phyloP scores from a whole-genome alignment of 495 filamentous ascomycete genomes.

The Articulospora tetracladia region DNA sequence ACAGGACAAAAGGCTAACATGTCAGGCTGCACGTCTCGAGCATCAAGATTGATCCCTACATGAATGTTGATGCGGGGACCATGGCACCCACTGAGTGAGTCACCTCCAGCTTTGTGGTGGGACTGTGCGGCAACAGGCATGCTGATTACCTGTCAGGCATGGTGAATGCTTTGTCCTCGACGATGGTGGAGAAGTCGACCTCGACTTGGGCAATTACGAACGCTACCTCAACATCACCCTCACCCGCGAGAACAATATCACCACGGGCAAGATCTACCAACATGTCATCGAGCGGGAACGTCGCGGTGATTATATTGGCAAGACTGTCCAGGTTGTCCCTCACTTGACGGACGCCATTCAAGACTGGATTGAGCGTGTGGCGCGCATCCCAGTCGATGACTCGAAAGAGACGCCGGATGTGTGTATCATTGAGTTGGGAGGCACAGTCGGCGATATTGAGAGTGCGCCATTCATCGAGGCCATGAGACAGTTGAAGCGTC shows the following conservation, averaged over 20 bases:
- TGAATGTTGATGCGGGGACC: constrained; percentile 81
- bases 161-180: constrained; percentile 39
- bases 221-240: constrained; percentile 67
- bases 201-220: constrained; percentile 97
- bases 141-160: constrained; percentile 20
- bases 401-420: constrained; percentile 79
- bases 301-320: constrained; percentile 79
- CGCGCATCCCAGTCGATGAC: constrained; percentile 83
- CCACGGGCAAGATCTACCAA: constrained; percentile 92
- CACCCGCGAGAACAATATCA: constrained; percentile 82
- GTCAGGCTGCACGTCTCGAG: constrained; percentile 20
- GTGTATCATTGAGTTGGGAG: constrained; percentile 79
- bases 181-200: constrained; percentile 79
- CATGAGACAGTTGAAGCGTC: constrained; percentile 67
- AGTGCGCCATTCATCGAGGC: constrained; percentile 87
- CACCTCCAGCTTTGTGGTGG: background rate
- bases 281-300: constrained; percentile 65
- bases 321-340: constrained; percentile 91
- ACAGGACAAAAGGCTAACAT: constrained; percentile 25
- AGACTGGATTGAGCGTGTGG: constrained; percentile 88
- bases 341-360: constrained; percentile 89
- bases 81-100: constrained; percentile 68
- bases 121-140: background rate
- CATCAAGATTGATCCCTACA: constrained; percentile 83
- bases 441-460: constrained; percentile 89